Conservation (phyloP, 441 rosid species). For the Gossypium armourianum region DNA sequence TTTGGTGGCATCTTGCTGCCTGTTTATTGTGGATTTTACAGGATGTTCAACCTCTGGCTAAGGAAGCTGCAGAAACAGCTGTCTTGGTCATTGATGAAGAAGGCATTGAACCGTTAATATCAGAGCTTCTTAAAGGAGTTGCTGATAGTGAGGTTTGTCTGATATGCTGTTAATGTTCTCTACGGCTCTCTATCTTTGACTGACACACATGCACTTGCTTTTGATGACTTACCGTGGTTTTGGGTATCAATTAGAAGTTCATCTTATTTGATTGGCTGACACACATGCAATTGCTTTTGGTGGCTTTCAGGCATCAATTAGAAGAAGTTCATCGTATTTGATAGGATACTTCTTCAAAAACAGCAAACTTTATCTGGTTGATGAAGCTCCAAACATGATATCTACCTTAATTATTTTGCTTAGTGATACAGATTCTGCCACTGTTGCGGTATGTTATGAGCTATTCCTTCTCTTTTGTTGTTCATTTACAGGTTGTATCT, state of each 20-base stretch:
- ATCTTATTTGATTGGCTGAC: conserved; percentile 47
- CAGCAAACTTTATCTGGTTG: conserved; percentile 87
- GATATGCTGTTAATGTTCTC: not conserved
- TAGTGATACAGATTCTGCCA: conserved; percentile 75
- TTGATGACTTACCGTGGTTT: conserved; percentile 18
- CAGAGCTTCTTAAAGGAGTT: conserved; percentile 86
- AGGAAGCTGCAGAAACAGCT: conserved; percentile 86
- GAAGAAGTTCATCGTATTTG: conserved; percentile 81
- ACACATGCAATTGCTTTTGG: not conserved
- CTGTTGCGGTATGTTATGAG: conserved; percentile 51
- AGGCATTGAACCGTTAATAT: conserved; percentile 65
- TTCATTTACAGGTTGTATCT: conserved; percentile 10
- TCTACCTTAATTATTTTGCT: conserved; percentile 78
- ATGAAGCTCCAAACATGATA: conserved; percentile 93
- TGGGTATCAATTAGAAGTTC: conserved; percentile 84
- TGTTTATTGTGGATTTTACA: conserved; percentile 23
- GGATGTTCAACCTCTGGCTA: conserved; percentile 83
- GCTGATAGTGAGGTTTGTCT: conserved; percentile 58
- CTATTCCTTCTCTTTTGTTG: conserved; percentile 12
- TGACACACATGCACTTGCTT: conserved; percentile 9
- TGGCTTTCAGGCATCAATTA: conserved; percentile 59
- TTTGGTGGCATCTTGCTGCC: not conserved
- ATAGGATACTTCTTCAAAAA: conserved; percentile 85
- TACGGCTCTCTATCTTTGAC: not conserved
- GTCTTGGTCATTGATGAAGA: conserved; percentile 86